A percentile compares a stretch with the other conserved stretches of the same genome.
These are phyloP conservation scores for Teratosphaeria nubilosa DNA, from an alignment of 2,329 filamentous ascomycete genomes.

Conservation along the genomic window DNA sequence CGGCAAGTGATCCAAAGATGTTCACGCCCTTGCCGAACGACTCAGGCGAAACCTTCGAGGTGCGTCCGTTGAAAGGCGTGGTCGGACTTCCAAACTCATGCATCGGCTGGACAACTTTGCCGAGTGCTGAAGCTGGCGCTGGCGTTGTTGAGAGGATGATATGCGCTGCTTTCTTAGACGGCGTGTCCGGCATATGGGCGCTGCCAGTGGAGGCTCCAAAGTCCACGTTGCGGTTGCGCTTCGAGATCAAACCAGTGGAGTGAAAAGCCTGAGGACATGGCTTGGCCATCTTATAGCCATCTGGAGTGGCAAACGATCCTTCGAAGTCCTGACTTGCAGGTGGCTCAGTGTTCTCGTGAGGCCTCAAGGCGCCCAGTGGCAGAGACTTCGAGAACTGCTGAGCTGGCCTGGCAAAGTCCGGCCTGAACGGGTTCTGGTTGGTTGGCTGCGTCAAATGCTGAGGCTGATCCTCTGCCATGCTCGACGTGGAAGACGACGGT, in stretches of 20 bases:
- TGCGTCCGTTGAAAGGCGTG: constrained; percentile 64
- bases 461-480: constrained; percentile 48
- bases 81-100: constrained; percentile 71
- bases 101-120: constrained; percentile 52
- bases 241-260: constrained; percentile 89
- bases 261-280: constrained; percentile 77
- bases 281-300: constrained; percentile 65
- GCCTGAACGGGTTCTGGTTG: constrained; percentile 8
- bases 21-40: constrained; percentile 56
- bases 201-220: constrained; percentile 45
- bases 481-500: constrained; percentile 76
- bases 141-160: constrained; percentile 49
- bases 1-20: constrained; percentile 51
- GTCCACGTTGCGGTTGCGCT: constrained; percentile 73
- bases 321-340: constrained; percentile 26
- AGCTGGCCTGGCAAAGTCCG: constrained; percentile 43
- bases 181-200: constrained; percentile 80
- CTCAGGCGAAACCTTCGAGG: constrained; percentile 52
- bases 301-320: constrained; percentile 60
- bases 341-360: constrained; percentile 35
- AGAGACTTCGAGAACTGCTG: constrained; percentile 65
- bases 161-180: constrained; percentile 81
- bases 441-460: constrained; percentile 4
- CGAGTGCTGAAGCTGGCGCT: constrained; percentile 45
- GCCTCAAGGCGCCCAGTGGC: constrained; percentile 54